A percentile compares a stretch with the other conserved stretches of the same genome.
Evolutionary conservation across 1,139 yeast species (phyloP).

Genomic region (Saccharomycopsis hybrid): DNA sequence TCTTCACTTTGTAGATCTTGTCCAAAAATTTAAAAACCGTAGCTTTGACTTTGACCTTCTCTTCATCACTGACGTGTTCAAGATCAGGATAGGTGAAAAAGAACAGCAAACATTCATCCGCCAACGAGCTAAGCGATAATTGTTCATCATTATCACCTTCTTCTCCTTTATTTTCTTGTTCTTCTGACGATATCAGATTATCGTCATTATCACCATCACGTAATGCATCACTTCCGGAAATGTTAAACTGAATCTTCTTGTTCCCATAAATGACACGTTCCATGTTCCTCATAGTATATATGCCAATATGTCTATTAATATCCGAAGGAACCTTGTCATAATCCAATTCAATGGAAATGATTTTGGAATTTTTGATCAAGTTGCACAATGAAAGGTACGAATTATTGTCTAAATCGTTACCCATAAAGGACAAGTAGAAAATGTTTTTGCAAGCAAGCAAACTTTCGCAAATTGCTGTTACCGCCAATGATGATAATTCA

Average conservation of each 20-base stretch:
- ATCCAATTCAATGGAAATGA: constrained; percentile 59
- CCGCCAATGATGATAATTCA: constrained; percentile 39
- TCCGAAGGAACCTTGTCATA: constrained; percentile 45
- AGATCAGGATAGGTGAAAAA: constrained; percentile 20
- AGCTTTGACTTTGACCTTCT: constrained; percentile 28
- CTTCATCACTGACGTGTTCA: constrained; percentile 19
- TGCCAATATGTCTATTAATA: constrained; percentile 52
- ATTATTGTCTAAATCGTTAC: constrained; percentile 46
- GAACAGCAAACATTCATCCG: constrained; percentile 31
- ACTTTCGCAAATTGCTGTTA: constrained; percentile 52
- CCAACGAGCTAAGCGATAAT: constrained; percentile 26
- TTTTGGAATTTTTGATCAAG: constrained; percentile 48
- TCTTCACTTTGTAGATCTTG: constrained; percentile 39
- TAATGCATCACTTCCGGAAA: neutral
- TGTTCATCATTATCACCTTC: neutral
- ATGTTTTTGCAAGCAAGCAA: constrained; percentile 56
- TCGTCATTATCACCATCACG: neutral
- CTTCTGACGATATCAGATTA: neutral
- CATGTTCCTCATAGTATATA: constrained; percentile 68
- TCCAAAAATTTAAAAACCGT: constrained; percentile 33
- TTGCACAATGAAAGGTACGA: constrained; percentile 54
- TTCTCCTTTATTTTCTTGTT: neutral
- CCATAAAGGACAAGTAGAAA: constrained; percentile 53
- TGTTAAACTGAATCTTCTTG: neutral
- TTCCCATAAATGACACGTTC: constrained; percentile 31